Evolutionary conservation across 805 yeast genomes (phyloP).

Genomic region (Torulaspora indica): DNA sequence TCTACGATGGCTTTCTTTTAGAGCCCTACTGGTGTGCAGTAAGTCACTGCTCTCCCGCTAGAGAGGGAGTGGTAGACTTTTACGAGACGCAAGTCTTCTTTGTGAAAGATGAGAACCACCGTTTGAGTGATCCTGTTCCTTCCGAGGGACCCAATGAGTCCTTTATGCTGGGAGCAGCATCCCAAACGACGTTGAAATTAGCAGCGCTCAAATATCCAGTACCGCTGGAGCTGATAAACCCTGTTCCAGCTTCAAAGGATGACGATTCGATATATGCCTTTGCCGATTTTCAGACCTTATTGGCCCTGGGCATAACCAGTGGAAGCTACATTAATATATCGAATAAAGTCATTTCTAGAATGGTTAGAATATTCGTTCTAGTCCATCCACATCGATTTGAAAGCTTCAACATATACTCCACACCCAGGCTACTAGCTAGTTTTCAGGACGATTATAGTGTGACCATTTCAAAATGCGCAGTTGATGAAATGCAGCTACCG

Average conservation of each 20-base stretch:
- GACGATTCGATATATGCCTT: constrained; percentile 33
- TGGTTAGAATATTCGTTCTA: constrained; percentile 23
- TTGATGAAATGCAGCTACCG: constrained; percentile 12
- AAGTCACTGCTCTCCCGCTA: constrained; percentile 18
- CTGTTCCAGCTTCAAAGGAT: constrained; percentile 11
- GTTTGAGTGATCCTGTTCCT: background rate
- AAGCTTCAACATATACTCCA: constrained; percentile 16
- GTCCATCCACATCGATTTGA: constrained; percentile 23
- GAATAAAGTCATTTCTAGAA: constrained; percentile 3
- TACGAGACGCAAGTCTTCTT: constrained; percentile 21
- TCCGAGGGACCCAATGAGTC: background rate
- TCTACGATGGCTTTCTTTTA: constrained; percentile 16
- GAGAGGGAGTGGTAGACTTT: constrained; percentile 23
- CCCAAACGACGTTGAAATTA: constrained; percentile 5
- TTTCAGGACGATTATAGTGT: constrained; percentile 13
- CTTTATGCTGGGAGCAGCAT: constrained; percentile 5
- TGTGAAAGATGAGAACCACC: constrained; percentile 12
- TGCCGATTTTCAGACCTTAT: constrained; percentile 18
- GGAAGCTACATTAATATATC: constrained; percentile 22
- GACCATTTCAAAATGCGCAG: constrained; percentile 9
- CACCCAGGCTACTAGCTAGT: constrained; percentile 26
- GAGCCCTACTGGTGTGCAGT: constrained; percentile 22
- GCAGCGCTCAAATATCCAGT: constrained; percentile 17
- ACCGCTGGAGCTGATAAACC: constrained; percentile 13
- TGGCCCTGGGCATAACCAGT: constrained; percentile 22